These are phyloP conservation scores for Capsicum pubescens DNA, from an alignment of 257 asterid species.

Conservation along the genomic window DNA sequence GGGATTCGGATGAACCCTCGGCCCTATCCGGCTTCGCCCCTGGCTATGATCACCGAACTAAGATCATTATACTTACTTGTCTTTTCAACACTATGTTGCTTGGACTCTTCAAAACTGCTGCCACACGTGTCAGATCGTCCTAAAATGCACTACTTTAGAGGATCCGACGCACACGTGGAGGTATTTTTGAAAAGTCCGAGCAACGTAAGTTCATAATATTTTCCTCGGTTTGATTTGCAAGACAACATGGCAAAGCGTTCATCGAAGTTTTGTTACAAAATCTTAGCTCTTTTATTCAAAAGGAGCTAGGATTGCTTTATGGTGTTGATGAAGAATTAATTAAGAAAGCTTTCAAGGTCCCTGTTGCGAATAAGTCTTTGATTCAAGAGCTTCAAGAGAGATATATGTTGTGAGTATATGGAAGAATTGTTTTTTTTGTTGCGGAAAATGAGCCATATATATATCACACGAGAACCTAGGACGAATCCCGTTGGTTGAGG, in stretches of 20 bases:
- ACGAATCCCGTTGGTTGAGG: too few species aligned
- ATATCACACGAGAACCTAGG: too few species aligned
- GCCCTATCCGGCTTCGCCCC: too few species aligned
- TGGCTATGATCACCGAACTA: too few species aligned
- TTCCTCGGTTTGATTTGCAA: background rate
- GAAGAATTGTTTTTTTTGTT: too few species aligned
- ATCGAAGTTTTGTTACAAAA: background rate
- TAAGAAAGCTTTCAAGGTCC: constrained; percentile 36
- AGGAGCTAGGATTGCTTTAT: constrained; percentile 41
- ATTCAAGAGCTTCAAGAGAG: too few species aligned
- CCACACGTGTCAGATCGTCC: background rate
- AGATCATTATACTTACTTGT: too few species aligned
- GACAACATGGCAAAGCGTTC: constrained; percentile 42
- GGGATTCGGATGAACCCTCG: too few species aligned
- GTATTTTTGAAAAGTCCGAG: background rate
- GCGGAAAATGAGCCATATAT: too few species aligned
- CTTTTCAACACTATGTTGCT: background rate
- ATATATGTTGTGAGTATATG: too few species aligned
- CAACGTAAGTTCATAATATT: background rate
- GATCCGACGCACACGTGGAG: background rate
- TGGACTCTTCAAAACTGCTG: background rate
- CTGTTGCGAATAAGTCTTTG: too few species aligned
- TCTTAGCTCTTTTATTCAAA: constrained; percentile 32
- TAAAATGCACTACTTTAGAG: background rate
- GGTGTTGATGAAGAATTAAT: constrained; percentile 40